These are phyloP conservation scores for Yamadazyma insecticola DNA, from an alignment of 805 yeast species.

Conservation along the genomic window DNA sequence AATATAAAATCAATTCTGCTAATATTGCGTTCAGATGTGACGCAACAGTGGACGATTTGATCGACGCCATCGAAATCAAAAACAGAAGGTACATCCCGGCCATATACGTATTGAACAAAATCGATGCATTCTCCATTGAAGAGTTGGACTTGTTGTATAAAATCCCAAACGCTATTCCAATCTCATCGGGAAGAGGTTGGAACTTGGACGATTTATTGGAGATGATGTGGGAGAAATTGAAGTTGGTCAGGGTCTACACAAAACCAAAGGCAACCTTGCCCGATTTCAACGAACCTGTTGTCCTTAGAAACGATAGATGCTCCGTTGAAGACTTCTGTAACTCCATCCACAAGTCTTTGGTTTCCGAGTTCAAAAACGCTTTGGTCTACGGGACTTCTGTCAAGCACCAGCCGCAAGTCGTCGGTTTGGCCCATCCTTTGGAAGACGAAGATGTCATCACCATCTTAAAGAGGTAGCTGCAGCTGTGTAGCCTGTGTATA, in stretches of 20 bases:
- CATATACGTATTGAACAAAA: constrained; percentile 88
- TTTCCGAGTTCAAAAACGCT: constrained; percentile 90
- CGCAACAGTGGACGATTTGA: constrained; percentile 94
- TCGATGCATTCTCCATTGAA: constrained; percentile 90
- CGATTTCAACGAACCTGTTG: constrained; percentile 93
- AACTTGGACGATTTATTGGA: constrained; percentile 92
- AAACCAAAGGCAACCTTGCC: constrained; percentile 95
- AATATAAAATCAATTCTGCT: constrained; percentile 91
- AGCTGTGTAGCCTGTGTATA: background rate
- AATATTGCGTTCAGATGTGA: constrained; percentile 96
- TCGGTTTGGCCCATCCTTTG: constrained; percentile 77
- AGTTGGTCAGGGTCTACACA: constrained; percentile 92
- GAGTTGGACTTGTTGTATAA: constrained; percentile 86
- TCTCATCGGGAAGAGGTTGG: constrained; percentile 95
- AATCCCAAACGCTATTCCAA: constrained; percentile 96
- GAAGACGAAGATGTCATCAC: constrained; percentile 98
- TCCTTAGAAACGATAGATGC: constrained; percentile 74
- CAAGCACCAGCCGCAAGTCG: constrained; percentile 96
- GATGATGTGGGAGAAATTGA: constrained; percentile 90
- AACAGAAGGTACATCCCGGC: constrained; percentile 95
- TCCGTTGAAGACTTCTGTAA: constrained; percentile 95
- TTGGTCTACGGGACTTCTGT: constrained; percentile 91
- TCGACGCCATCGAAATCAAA: constrained; percentile 88
- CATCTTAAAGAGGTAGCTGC: constrained; percentile 69
- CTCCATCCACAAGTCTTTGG: constrained; percentile 89